Conservation (phyloP, 139 green algal species). For the Chloropicon primus region DNA sequence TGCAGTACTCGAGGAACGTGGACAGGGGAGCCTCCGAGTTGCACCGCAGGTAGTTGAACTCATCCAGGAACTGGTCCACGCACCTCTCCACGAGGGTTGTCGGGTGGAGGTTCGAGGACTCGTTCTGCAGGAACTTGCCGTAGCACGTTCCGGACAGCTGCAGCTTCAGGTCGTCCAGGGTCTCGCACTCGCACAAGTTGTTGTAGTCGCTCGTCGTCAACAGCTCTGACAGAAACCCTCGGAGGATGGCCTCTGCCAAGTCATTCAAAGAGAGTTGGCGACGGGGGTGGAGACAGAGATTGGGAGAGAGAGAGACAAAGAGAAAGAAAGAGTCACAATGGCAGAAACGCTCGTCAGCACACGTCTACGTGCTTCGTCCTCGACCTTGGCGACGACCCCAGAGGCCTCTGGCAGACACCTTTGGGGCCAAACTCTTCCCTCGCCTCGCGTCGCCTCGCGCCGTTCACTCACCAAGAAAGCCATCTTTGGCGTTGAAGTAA, state of each 20-base stretch:
- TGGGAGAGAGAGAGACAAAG: neutral
- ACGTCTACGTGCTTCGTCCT: neutral
- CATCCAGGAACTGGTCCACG: constrained; percentile 38
- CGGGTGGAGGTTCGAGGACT: neutral
- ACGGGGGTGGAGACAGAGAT: neutral
- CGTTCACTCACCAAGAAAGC: constrained; percentile 79
- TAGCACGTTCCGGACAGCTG: constrained; percentile 91
- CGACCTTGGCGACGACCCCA: neutral
- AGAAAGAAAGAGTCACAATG: neutral
- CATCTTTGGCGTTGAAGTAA: constrained; percentile 93
- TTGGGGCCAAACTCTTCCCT: neutral
- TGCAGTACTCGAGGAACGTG: constrained; percentile 96
- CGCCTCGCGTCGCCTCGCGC: too few species aligned
- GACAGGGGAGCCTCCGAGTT: constrained; percentile 75
- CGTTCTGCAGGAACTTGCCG: constrained; percentile 70
- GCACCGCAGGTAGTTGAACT: constrained; percentile 77
- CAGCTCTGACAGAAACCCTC: constrained; percentile 74
- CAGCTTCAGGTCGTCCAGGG: constrained; percentile 95
- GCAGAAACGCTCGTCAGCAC: neutral
- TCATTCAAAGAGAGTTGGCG: neutral
- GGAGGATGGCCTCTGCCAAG: constrained; percentile 82
- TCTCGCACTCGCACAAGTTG: constrained; percentile 94
- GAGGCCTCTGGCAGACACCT: neutral
- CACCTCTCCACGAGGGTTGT: neutral
- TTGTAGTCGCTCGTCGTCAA: constrained; percentile 89